Evolutionary conservation across 2,329 filamentous ascomycete genomes (phyloP).

Genomic region (Cladosporium sp.): DNA sequence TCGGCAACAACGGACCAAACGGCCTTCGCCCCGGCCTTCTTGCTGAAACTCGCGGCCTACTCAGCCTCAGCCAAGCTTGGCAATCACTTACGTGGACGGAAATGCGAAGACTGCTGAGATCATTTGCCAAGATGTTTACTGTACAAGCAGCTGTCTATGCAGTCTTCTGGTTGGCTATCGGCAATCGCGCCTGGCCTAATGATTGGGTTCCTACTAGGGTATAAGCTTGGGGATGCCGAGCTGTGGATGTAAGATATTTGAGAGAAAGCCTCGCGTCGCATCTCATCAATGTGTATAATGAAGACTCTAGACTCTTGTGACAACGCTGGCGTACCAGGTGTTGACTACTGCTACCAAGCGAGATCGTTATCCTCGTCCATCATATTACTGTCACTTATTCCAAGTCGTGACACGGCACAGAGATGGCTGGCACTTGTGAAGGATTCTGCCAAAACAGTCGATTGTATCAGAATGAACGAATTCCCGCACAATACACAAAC

Average conservation of each 20-base stretch:
- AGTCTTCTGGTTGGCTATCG: background rate
- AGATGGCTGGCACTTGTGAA: too few relatives aligned
- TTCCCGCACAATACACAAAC: too few relatives aligned
- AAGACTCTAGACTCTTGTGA: background rate
- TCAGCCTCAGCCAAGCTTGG: conserved; percentile 9
- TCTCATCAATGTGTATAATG: background rate
- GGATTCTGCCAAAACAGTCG: too few relatives aligned
- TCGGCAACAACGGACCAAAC: conserved; percentile 1
- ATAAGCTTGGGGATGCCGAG: background rate
- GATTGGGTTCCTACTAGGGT: background rate
- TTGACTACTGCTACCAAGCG: too few relatives aligned
- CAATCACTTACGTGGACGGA: conserved; percentile 5
- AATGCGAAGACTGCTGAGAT: background rate
- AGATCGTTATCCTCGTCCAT: too few relatives aligned
- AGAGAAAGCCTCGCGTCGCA: background rate
- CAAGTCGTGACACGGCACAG: too few relatives aligned
- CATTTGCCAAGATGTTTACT: background rate
- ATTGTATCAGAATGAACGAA: too few relatives aligned
- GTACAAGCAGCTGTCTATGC: background rate
- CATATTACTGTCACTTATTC: too few relatives aligned
- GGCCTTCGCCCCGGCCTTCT: conserved; percentile 3
- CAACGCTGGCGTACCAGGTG: too few relatives aligned
- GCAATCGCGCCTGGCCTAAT: background rate
- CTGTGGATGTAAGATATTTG: background rate
- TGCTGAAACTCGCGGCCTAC: background rate